Percentiles rank a stretch among this genome's conserved stretches.
Evolutionary conservation across 2,329 filamentous ascomycete genomes (phyloP).

Genomic region (Colletotrichum kahawae): DNA sequence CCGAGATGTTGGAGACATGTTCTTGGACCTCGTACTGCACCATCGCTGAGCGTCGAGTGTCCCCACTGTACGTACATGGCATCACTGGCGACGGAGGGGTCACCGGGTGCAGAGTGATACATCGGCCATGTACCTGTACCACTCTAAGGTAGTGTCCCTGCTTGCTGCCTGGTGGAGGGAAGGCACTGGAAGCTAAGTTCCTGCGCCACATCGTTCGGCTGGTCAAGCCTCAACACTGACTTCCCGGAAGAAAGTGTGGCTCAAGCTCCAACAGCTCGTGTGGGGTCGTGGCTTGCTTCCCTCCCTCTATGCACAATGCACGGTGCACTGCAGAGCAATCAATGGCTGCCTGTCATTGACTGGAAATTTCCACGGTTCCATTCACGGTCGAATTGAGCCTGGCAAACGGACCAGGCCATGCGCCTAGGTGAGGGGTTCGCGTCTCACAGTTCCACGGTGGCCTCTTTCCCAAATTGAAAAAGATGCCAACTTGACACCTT

Average conservation of each 20-base stretch:
- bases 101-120: background rate
- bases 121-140: background rate
- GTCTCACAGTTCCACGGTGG: conserved; percentile 45
- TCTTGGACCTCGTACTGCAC: conserved; percentile 5
- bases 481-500: conserved; percentile 28
- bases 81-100: conserved; percentile 3
- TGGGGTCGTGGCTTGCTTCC: conserved; percentile 7
- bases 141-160: background rate
- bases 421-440: conserved; percentile 10
- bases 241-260: background rate
- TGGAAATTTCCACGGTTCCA: conserved; percentile 22
- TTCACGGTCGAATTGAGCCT: conserved; percentile 10
- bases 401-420: background rate
- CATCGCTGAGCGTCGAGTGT: background rate
- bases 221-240: background rate
- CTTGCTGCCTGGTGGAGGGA: background rate
- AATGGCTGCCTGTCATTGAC: conserved; percentile 4
- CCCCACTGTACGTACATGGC: conserved; percentile 3
- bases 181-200: background rate
- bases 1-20: conserved; percentile 3
- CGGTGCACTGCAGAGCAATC: background rate
- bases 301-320: background rate
- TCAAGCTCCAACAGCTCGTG: conserved; percentile 23
- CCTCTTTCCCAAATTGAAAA: conserved; percentile 40
- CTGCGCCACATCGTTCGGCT: background rate